Percentiles rank a stretch among this genome's conserved stretches.
Conservation (phyloP, 2,329 filamentous ascomycete genomes). For the Pseudogymnoascus sp. region DNA sequence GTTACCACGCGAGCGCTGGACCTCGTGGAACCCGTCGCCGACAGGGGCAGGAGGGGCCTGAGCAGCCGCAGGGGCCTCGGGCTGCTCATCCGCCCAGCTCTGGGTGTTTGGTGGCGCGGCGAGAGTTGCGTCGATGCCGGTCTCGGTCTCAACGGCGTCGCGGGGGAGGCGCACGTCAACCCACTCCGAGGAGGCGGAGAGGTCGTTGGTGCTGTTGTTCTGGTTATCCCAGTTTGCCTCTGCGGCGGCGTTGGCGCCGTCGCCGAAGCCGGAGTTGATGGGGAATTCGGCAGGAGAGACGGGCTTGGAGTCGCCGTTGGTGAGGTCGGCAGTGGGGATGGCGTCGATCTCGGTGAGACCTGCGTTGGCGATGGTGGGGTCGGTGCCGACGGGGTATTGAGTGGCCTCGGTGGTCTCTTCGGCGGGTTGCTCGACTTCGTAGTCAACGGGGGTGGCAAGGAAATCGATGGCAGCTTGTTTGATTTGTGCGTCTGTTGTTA, state of each 20-base stretch:
- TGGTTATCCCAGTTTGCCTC: slow-evolving; percentile 55
- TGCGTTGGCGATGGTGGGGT: slow-evolving; percentile 60
- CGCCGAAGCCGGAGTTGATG: slow-evolving; percentile 43
- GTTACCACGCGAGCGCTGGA: slow-evolving; percentile 52
- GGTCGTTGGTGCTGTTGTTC: slow-evolving; percentile 25
- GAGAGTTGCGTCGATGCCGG: slow-evolving; percentile 48
- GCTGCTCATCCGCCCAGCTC: slow-evolving; percentile 77
- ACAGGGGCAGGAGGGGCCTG: slow-evolving; percentile 31
- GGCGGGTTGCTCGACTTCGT: slow-evolving; percentile 25
- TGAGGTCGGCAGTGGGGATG: slow-evolving; percentile 32
- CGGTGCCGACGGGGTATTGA: slow-evolving; percentile 38
- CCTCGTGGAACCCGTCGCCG: slow-evolving; percentile 65
- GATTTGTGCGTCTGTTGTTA: slow-evolving; percentile 46
- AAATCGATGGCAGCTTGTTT: slow-evolving; percentile 48
- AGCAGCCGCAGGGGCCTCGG: slow-evolving; percentile 39
- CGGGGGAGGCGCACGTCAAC: slow-evolving; percentile 64
- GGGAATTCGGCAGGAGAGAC: slow-evolving; percentile 30
- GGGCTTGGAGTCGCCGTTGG: slow-evolving; percentile 39
- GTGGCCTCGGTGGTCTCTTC: slow-evolving; percentile 24
- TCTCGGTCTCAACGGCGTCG: slow-evolving; percentile 65
- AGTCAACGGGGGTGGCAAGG: slow-evolving; percentile 32
- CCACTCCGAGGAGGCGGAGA: slow-evolving; percentile 29
- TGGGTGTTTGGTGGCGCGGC: slow-evolving; percentile 47
- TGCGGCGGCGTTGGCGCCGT: slow-evolving; percentile 50
- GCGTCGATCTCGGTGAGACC: slow-evolving; percentile 58